phyloP scores from a whole-genome alignment of 208 protist species.

The Strigomonas oncopelti region DNA sequence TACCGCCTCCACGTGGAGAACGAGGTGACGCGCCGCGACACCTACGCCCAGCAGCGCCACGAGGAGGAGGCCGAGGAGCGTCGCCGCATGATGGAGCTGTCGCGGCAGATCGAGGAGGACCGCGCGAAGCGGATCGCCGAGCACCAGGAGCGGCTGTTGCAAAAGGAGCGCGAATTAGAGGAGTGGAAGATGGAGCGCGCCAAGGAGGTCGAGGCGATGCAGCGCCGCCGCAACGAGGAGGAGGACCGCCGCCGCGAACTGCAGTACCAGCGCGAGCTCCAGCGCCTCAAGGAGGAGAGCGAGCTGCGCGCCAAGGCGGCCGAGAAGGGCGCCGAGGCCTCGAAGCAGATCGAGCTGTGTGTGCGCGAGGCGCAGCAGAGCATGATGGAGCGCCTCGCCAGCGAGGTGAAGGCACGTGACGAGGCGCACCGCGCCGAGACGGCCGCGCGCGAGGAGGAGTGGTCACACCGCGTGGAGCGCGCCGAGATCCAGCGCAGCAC shows the following conservation, averaged over 20 bases:
- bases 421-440: slow-evolving; percentile 29
- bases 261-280: slow-evolving; percentile 66
- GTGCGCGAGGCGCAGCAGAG: slow-evolving; percentile 29
- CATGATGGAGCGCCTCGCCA: slow-evolving; percentile 32
- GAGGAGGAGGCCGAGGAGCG: slow-evolving; percentile 56
- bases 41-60: slow-evolving; percentile 34
- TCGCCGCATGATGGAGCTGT: slow-evolving; percentile 39
- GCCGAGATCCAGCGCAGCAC: slow-evolving; percentile 40
- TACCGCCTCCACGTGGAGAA: slow-evolving; percentile 48
- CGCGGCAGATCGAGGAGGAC: slow-evolving; percentile 55
- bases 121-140: slow-evolving; percentile 53
- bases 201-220: slow-evolving; percentile 45
- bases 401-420: slow-evolving; percentile 32
- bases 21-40: slow-evolving; percentile 35
- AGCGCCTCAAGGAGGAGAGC: slow-evolving; percentile 61
- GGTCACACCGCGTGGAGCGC: slow-evolving; percentile 30
- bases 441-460: slow-evolving; percentile 38
- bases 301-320: slow-evolving; percentile 25
- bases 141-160: slow-evolving; percentile 64
- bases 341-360: slow-evolving; percentile 31
- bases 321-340: slow-evolving; percentile 31
- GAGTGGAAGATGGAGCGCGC: slow-evolving; percentile 75
- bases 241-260: slow-evolving; percentile 72
- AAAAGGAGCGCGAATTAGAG: slow-evolving; percentile 75
- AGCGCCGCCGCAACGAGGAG: slow-evolving; percentile 43